Evolutionary conservation across 257 asterid species (phyloP), one percentile per base, ranked within the genome.

Genomic region (Petunia axillaris): DNA sequence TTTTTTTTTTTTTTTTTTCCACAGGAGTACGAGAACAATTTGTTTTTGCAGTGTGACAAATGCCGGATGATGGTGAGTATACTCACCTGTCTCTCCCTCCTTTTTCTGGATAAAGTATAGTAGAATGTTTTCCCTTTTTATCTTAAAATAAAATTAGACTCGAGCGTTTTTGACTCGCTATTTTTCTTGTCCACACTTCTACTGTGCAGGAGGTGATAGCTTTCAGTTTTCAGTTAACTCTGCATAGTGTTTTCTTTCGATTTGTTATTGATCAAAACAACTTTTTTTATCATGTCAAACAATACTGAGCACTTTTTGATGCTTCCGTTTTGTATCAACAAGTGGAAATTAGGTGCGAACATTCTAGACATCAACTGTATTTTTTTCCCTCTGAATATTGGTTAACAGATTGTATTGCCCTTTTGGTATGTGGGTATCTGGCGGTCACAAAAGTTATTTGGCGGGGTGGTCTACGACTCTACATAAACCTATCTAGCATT

Each of bases 31-130:
- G 99, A 92, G 97, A 92, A 90, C 79, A 92, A 96, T 86, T 85
- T 94, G 87, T 96, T 96, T 87, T 91, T 96, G 89, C 99, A 96
- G 95, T 96, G 99, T 83, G 99, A 96, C 87, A 96, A 96, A 87
- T 96, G 99, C 91, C 87, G 99, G 87, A 96, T 96, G 90, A 96
- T 96, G 99, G 99, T 96, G 89, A 84, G 86, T 48, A n/a, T 59
- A 25, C 67, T 73, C 80, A 36, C 77, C 74, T 81, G 64, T 79
- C 79, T 64, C 57, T 81, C 70, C 76, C 46, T 57, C 59, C 65
- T 75, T 66, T 80, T 73, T 25, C 25, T 78, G 3, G 60, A 48
- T 25, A 46, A 46, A 70, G 6, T 10, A 53, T 71, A 25, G 43
- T 48, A 71, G 16, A 25, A 11, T 48, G 39, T 70, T 57, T 70